Base-by-base conservation (phyloP, 1,284 basidiomycete genomes). In the Marasmius sp. region DNA sequence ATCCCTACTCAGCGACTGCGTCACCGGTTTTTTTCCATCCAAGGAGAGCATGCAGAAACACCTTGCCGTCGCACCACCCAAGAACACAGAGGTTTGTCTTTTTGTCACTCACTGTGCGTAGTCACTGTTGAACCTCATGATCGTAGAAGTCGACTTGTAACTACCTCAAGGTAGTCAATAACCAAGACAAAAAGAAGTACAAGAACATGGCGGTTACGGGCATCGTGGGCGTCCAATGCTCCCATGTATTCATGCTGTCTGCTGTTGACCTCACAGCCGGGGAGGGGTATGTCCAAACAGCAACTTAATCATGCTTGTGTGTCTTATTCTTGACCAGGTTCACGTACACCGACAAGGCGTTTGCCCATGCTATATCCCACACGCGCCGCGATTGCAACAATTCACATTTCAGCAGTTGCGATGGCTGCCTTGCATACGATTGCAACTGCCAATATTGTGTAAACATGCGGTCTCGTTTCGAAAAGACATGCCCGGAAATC, bases 111-210 rank as follows among this genome's bases (percentile, higher is more conserved):
- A 7, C 22, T 12, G 50, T 6, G n/a, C n/a, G n/a, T n/a, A n/a
- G n/a, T n/a, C n/a, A n/a, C n/a, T n/a, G n/a, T n/a, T n/a, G n/a
- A n/a, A n/a, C n/a, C n/a, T n/a, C n/a, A n/a, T n/a, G n/a, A n/a
- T n/a, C n/a, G n/a, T 27, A 72, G 71, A 71, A 72, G 62, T 63
- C 64, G 4, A 66, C 65, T 0, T 72, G 71, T 47, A 57, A 61
- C 12, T 63, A 69, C 57, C 62, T 71, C 1, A 69, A 72, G 10
- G 71, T 65, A 0, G 57, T 68, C 1, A 68, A 71, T 6, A 71
- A 71, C 18, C 70, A 72, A 51, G 65, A 72, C 45, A 59, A 63
- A 16, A 70, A 69, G 55, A 72, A 74, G 52, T 72, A 72, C 60
- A 67, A 67, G 37, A 70, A 71, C 48, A 70, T 71, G 68, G 66